A percentile compares a stretch with the other conserved stretches of the same genome.
Conservation (phyloP, 768 basidiomycete genomes). For the Kwoniella botswanensis region DNA sequence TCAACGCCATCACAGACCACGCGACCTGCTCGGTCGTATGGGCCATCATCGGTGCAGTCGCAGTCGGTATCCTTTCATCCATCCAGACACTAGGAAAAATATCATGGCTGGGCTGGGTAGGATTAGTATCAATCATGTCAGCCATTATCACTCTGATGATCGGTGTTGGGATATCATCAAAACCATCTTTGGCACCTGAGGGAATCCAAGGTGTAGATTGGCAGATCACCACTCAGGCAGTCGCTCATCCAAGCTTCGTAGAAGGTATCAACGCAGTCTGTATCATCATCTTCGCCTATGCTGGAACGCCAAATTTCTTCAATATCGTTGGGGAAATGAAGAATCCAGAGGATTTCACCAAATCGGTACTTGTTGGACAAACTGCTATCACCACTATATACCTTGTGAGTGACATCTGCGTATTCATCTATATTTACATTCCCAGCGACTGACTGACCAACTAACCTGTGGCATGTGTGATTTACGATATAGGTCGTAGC, state of each 20-base stretch:
- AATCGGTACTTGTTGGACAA: constrained; percentile 48
- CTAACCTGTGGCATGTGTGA: constrained; percentile 34
- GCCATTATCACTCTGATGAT: constrained; percentile 41
- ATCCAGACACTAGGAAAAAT: constrained; percentile 54
- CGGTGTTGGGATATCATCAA: constrained; percentile 38
- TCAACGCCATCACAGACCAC: constrained; percentile 57
- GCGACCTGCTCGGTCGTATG: constrained; percentile 59
- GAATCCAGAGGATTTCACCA: constrained; percentile 54
- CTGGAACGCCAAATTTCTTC: constrained; percentile 44
- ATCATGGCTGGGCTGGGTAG: constrained; percentile 53
- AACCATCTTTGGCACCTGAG: constrained; percentile 40
- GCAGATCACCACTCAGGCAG: constrained; percentile 19
- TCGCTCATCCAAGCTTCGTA: constrained; percentile 32
- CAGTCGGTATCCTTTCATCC: constrained; percentile 40
- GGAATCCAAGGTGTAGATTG: constrained; percentile 18
- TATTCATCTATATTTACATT: no score
- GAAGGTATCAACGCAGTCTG: constrained; percentile 56
- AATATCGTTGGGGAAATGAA: constrained; percentile 58
- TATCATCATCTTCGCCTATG: constrained; percentile 55
- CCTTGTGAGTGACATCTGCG: constrained; percentile 27
- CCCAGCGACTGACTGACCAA: no score
- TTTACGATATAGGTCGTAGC: constrained; percentile 39
- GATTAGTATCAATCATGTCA: constrained; percentile 40
- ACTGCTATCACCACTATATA: constrained; percentile 45
- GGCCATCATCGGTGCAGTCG: constrained; percentile 52